Percentiles rank a stretch among this genome's conserved stretches.
These are phyloP conservation scores for Alliaria petiolata DNA, from an alignment of 345 rosid species.

Conservation along the genomic window DNA sequence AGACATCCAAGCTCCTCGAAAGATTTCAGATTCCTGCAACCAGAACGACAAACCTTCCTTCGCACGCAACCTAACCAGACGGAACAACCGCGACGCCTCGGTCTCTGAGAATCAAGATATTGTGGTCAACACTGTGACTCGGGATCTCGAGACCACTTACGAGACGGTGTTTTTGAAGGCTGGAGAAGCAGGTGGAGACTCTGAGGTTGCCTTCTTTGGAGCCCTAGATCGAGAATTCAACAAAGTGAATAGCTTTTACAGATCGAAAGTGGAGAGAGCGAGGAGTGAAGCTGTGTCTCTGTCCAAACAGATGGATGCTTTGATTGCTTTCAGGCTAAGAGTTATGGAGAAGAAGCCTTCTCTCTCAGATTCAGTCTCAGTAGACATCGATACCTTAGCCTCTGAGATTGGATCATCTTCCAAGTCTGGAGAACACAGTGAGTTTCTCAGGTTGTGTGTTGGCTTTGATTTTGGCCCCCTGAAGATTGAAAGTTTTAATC, in stretches of 20 bases:
- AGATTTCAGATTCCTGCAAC: constrained; percentile 14
- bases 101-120: constrained; percentile 14
- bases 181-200: constrained; percentile 33
- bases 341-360: constrained; percentile 45
- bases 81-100: constrained; percentile 1
- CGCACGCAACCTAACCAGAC: constrained; percentile 37
- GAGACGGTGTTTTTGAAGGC: constrained; percentile 34
- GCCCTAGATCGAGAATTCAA: constrained; percentile 42
- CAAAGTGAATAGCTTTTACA: constrained; percentile 32
- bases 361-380: constrained; percentile 5
- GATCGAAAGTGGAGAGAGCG: constrained; percentile 11
- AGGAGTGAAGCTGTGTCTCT: constrained; percentile 17
- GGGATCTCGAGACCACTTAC: constrained; percentile 4
- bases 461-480: neutral
- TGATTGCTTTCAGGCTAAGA: constrained; percentile 59
- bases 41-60: constrained; percentile 14
- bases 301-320: constrained; percentile 36
- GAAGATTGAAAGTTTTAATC: neutral
- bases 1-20: constrained; percentile 36
- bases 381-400: constrained; percentile 11
- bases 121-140: constrained; percentile 23
- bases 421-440: constrained; percentile 10
- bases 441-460: neutral
- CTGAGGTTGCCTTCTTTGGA: constrained; percentile 37
- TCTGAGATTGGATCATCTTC: constrained; percentile 18